These are phyloP conservation scores for Cercis canadensis DNA, from an alignment of 306 rosid genomes.

Conservation along the genomic window DNA sequence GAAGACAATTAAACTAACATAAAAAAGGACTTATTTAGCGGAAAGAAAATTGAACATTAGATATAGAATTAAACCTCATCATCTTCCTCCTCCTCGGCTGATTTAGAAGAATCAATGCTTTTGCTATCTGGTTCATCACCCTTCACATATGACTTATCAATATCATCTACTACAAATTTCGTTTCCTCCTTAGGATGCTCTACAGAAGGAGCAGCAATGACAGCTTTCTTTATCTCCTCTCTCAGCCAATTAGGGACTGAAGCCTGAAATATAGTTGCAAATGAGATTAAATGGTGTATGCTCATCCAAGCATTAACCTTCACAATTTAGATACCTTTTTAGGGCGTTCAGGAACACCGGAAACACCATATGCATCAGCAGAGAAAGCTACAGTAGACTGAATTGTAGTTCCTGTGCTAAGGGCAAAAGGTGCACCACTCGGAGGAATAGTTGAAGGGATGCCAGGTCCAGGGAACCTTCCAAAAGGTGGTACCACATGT, in stretches of 20 bases:
- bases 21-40: neutral
- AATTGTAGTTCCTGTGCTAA: slow-evolving; percentile 61
- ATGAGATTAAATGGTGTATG: slow-evolving; percentile 30
- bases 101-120: slow-evolving; percentile 82
- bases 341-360: slow-evolving; percentile 85
- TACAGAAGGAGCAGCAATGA: slow-evolving; percentile 67
- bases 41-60: slow-evolving; percentile 21
- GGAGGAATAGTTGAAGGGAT: slow-evolving; percentile 68
- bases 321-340: slow-evolving; percentile 69
- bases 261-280: slow-evolving; percentile 62
- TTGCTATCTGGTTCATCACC: slow-evolving; percentile 78
- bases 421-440: slow-evolving; percentile 62
- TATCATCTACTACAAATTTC: slow-evolving; percentile 50
- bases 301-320: slow-evolving; percentile 36
- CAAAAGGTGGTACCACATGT: slow-evolving; percentile 68
- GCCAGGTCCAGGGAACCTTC: slow-evolving; percentile 83
- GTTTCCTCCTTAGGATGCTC: slow-evolving; percentile 77
- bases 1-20: neutral
- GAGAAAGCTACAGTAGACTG: slow-evolving; percentile 70
- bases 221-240: slow-evolving; percentile 94
- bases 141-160: slow-evolving; percentile 58
- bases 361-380: slow-evolving; percentile 78
- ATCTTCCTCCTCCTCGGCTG: slow-evolving; percentile 91
- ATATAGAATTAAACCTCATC: slow-evolving; percentile 73
- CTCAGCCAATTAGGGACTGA: slow-evolving; percentile 96